Conservation (phyloP, 2,329 filamentous ascomycete genomes). For the Aspergillus luchuensis region DNA sequence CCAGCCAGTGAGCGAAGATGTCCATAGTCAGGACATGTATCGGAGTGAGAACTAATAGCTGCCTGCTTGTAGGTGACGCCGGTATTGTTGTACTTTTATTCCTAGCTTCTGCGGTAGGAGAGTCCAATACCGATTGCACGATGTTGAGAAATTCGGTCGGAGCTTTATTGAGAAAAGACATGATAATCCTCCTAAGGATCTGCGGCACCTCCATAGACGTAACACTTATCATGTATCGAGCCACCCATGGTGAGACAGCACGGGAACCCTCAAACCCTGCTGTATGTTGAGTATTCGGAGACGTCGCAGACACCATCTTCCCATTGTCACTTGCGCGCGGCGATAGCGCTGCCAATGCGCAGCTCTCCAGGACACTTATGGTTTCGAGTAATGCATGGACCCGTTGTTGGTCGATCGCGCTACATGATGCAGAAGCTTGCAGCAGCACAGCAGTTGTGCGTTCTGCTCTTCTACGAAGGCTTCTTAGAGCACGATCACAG, state of each 20-base stretch:
- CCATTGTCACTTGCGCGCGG: neutral
- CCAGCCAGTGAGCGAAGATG: conserved; percentile 38
- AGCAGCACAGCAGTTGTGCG: conserved; percentile 4
- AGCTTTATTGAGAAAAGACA: conserved; percentile 46
- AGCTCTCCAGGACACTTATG: conserved; percentile 22
- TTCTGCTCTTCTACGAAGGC: conserved; percentile 16
- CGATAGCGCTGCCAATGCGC: conserved; percentile 25
- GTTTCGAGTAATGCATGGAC: conserved; percentile 22
- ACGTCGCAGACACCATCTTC: neutral
- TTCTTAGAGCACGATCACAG: conserved; percentile 15
- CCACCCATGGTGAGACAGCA: conserved; percentile 39
- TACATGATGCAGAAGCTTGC: neutral
- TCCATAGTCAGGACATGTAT: conserved; percentile 26
- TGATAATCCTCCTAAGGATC: conserved; percentile 41
- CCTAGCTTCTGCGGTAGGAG: conserved; percentile 2
- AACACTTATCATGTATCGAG: conserved; percentile 38
- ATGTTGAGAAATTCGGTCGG: conserved; percentile 38
- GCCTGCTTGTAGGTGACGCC: conserved; percentile 3
- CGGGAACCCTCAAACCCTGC: neutral
- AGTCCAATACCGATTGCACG: conserved; percentile 36
- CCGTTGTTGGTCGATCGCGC: neutral
- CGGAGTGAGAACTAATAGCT: conserved; percentile 5
- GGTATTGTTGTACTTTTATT: conserved; percentile 3
- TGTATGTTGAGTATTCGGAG: neutral
- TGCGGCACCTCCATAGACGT: conserved; percentile 36